Percentiles rank a stretch among this genome's conserved stretches.
Evolutionary conservation across 441 rosid genomes (phyloP).

Genomic region (Populus hybrid): DNA sequence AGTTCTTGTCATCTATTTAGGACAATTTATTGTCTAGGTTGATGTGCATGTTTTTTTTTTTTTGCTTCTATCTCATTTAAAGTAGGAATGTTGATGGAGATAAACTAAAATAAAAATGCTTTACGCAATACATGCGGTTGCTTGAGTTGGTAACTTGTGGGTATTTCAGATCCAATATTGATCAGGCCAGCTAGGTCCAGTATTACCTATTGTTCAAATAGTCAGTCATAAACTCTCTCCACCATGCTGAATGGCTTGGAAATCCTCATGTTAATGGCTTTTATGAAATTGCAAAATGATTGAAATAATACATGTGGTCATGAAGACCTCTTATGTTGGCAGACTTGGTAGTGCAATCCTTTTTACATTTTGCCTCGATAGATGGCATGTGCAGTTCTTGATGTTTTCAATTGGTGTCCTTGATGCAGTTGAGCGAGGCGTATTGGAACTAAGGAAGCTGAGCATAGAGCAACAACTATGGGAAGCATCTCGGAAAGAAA

Average conservation of each 20-base stretch:
- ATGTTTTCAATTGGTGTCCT: neutral
- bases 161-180: neutral
- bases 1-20: neutral
- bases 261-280: neutral
- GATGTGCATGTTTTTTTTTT: too few species aligned
- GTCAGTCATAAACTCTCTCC: neutral
- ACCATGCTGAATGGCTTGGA: neutral
- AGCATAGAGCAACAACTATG: constrained; percentile 90
- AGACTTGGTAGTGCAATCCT: neutral
- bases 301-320: neutral
- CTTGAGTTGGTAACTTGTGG: neutral
- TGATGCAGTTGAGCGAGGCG: constrained; percentile 76
- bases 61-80: neutral
- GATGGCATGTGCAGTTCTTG: neutral
- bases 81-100: neutral
- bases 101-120: too few species aligned
- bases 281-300: neutral
- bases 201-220: neutral
- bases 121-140: too few species aligned
- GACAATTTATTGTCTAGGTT: neutral
- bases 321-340: neutral
- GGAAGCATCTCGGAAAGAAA: too few species aligned
- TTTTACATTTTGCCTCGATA: neutral
- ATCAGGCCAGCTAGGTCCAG: neutral
- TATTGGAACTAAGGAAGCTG: constrained; percentile 80